A percentile compares a stretch with the other conserved stretches of the same genome.
Conservation (phyloP, 306 rosid species). For the Cucumis cinereus region DNA sequence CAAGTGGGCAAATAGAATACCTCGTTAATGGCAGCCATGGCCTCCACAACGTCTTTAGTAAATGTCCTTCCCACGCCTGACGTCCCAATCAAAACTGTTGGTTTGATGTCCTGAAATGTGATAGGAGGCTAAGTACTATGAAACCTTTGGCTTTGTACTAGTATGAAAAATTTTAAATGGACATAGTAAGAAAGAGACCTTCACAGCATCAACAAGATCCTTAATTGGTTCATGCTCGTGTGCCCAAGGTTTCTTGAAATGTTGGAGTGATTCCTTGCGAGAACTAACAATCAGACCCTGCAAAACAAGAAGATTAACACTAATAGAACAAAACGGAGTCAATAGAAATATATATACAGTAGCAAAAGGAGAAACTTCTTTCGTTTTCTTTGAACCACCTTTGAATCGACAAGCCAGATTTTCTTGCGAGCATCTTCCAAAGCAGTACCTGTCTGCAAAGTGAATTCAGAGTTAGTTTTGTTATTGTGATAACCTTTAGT, state of each 20-base stretch:
- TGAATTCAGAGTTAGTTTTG: slow-evolving; percentile 2
- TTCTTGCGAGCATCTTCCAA: slow-evolving; percentile 69
- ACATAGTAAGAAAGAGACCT: slow-evolving; percentile 19
- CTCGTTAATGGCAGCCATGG: slow-evolving; percentile 50
- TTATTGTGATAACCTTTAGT: neutral
- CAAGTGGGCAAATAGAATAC: neutral
- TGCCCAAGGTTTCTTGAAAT: slow-evolving; percentile 94
- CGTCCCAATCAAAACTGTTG: slow-evolving; percentile 85
- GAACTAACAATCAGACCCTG: slow-evolving; percentile 85
- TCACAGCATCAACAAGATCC: slow-evolving; percentile 52
- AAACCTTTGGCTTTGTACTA: neutral
- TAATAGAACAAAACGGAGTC: neutral
- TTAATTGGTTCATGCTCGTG: slow-evolving; percentile 66
- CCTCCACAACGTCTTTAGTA: slow-evolving; percentile 60
- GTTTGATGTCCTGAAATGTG: slow-evolving; percentile 58
- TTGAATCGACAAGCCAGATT: slow-evolving; percentile 87
- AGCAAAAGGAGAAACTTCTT: slow-evolving; percentile 1
- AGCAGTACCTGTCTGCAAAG: slow-evolving; percentile 48
- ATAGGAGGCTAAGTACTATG: slow-evolving; percentile 10
- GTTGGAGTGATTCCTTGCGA: slow-evolving; percentile 82
- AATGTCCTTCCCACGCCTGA: slow-evolving; percentile 79
- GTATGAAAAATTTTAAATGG: neutral
- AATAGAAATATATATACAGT: neutral
- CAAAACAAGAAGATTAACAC: slow-evolving; percentile 17
- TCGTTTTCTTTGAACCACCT: slow-evolving; percentile 31